phyloP scores from a whole-genome alignment of 306 rosid species.

The peach (Prunus persica) region Prunus_persica_NCBIv2 NC_034015.1:20842501-20843000 shows the following conservation, averaged over 20 bases:
- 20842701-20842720: not conserved
- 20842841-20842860: not conserved
- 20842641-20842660: constrained; percentile 8
- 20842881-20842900: not conserved
- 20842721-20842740: not conserved
- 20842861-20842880: constrained; percentile 1
- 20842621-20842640: constrained; percentile 12
- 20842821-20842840: not conserved
- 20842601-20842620: not conserved
- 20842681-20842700: not conserved
- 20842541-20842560: not conserved
- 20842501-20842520: constrained; percentile 1
- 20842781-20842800: not conserved
- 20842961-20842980: not conserved
- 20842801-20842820: not conserved
- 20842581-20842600: not conserved
- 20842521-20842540: not conserved
- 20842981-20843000: not conserved
- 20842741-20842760: not conserved
- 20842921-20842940: not conserved
- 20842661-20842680: not conserved
- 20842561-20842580: not conserved
- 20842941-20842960: no score
- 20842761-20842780: not conserved
- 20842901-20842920: not conserved